Evolutionary conservation across 148 eudicot species (phyloP), one percentile per base, ranked within the genome.

Genomic region (Heliosperma pusillum): DNA sequence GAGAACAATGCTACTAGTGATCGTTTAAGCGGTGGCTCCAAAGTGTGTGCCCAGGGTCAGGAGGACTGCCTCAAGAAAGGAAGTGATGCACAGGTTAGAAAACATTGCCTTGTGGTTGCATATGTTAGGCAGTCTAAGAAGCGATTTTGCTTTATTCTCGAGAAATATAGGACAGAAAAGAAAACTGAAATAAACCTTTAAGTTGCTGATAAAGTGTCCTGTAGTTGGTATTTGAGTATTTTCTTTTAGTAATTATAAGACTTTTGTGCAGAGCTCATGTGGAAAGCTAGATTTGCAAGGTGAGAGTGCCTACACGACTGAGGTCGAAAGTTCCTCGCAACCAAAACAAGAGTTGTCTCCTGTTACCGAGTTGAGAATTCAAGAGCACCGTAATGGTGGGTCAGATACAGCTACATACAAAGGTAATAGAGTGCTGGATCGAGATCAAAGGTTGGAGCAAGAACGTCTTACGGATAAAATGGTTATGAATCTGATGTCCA

Each of bases 31-130:
- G 91, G 88, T 81, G 91, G 87, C 71, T 86, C 84, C 50, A 85
- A 86, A 83, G 84, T 89, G 10, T 82, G 90, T 73, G 36, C 70
- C 56, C 83, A 81, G 70, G 80, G 82, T 60, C 83, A 85, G 70
- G 80, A 84, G 75, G 88, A 85, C 71, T 79, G 88, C 82, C 81
- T 86, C 70, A 89, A 85, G 82, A 91, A 91, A 89, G 97, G 90
- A 80, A 93, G 91, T 75, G 95, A 91, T 85, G 97, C 89, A 80
- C 93, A 94, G 95, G 98, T 94, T 22, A 80, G 80, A 72, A 42
- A 73, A 66, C 22, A 30, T 26, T 52, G 29, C 70, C 29, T 59
- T 36, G 42, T 36, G 9, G 42, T 7, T 36, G 42, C 42, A 36
- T 36, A n/a, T n/a, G n/a, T n/a, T n/a, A n/a, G n/a, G n/a, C n/a